phyloP scores from a whole-genome alignment of 2,329 filamentous ascomycete species.

The Penicillium digitatum region DNA sequence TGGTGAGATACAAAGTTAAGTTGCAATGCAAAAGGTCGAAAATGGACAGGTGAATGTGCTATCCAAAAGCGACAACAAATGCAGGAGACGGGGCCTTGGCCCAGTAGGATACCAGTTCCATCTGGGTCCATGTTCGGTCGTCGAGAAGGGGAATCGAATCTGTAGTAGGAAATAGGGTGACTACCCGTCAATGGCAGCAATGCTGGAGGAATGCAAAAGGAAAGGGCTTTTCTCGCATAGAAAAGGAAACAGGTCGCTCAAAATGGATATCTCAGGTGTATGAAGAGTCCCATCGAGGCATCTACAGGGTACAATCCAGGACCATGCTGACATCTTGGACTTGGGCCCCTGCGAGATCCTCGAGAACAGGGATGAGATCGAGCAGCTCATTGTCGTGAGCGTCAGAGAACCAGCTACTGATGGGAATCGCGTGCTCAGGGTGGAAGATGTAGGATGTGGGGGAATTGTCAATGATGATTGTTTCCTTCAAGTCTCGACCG shows the following conservation, averaged over 20 bases:
- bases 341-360: constrained; percentile 84
- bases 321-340: constrained; percentile 96
- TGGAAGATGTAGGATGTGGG: constrained; percentile 99
- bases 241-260: constrained; percentile 26
- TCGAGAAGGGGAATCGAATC: constrained; percentile 15
- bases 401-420: constrained; percentile 99
- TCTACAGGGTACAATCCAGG: constrained; percentile 74
- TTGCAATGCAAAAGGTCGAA: constrained; percentile 13
- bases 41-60: constrained; percentile 12
- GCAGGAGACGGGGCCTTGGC: constrained; percentile 15
- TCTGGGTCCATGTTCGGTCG: constrained; percentile 6
- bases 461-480: constrained; percentile 99
- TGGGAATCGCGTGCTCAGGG: constrained; percentile 95
- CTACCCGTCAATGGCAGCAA: constrained; percentile 13
- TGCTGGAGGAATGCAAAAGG: constrained; percentile 13
- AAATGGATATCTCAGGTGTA: constrained; percentile 29
- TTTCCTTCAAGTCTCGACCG: constrained; percentile 90
- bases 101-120: constrained; percentile 23
- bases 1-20: constrained; percentile 15
- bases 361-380: constrained; percentile 94
- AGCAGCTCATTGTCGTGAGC: constrained; percentile 98
- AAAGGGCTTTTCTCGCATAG: constrained; percentile 22
- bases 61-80: constrained; percentile 16
- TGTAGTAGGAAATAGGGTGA: constrained; percentile 6
- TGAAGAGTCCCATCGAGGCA: constrained; percentile 26